Conservation (phyloP, 2,329 filamentous ascomycete species). For the Cryphonectria nitschkei region DNA sequence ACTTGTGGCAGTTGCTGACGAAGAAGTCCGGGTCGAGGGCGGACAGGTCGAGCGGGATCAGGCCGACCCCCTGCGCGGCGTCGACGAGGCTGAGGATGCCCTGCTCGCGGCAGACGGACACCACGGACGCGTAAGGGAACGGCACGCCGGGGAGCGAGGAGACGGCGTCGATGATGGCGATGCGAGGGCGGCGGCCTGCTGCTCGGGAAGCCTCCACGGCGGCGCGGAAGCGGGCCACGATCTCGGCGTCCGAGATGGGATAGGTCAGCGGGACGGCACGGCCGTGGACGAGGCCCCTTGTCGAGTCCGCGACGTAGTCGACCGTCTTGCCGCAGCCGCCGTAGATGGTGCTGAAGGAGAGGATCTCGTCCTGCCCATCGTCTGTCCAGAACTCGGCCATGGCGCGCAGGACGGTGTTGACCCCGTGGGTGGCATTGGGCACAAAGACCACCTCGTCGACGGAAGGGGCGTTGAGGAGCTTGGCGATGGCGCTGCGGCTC, state of each 20-base stretch:
- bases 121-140: constrained; percentile 76
- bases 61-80: constrained; percentile 82
- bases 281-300: constrained; percentile 46
- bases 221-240: constrained; percentile 64
- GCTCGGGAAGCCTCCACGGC: constrained; percentile 57
- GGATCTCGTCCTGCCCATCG: constrained; percentile 75
- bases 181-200: constrained; percentile 63
- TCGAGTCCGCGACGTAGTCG: constrained; percentile 71
- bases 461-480: constrained; percentile 65
- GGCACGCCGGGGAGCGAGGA: constrained; percentile 77
- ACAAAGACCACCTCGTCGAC: constrained; percentile 74
- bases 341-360: constrained; percentile 82
- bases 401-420: constrained; percentile 81
- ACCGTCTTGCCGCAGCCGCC: constrained; percentile 76
- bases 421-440: constrained; percentile 76
- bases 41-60: constrained; percentile 71
- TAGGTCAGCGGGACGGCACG: constrained; percentile 65
- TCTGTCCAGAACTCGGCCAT: constrained; percentile 59
- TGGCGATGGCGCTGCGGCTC: constrained; percentile 66
- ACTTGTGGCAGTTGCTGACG: constrained; percentile 87
- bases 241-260: constrained; percentile 70
- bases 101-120: constrained; percentile 65
- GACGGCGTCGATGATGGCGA: constrained; percentile 81
- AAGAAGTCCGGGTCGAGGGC: constrained; percentile 81
- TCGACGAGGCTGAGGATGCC: constrained; percentile 77